phyloP scores from a whole-genome alignment of 257 asterid genomes.

The Solanum etuberosum region DNA sequence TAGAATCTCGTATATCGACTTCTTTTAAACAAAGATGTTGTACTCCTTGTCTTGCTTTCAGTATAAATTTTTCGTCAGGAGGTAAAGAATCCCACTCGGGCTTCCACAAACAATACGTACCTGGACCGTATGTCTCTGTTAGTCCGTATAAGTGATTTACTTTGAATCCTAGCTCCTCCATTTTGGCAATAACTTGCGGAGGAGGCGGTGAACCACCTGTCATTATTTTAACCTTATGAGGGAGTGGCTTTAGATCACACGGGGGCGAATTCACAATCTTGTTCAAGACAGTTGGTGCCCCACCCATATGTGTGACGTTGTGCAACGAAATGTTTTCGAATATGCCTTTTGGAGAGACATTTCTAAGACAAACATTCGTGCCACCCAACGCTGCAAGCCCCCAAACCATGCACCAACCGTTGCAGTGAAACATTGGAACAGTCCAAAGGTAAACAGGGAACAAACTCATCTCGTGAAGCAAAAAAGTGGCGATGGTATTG shows the following conservation, averaged over 20 bases:
- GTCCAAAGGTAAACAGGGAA: background rate
- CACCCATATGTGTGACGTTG: constrained; percentile 18
- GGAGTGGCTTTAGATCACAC: constrained; percentile 7
- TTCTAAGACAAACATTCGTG: background rate
- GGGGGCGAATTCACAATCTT: constrained; percentile 14
- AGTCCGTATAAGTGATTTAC: constrained; percentile 26
- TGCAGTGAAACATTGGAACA: background rate
- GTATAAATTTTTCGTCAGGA: constrained; percentile 9
- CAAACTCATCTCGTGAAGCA: background rate
- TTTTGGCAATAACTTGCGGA: constrained; percentile 14
- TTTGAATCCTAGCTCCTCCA: constrained; percentile 24
- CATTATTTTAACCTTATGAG: constrained; percentile 11
- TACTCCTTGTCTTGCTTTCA: constrained; percentile 25
- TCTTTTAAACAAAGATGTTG: constrained; percentile 23
- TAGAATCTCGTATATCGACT: constrained; percentile 15
- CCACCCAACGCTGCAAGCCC: background rate
- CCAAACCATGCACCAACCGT: background rate
- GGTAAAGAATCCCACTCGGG: constrained; percentile 27
- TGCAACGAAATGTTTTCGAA: constrained; percentile 8
- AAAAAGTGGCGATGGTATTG: background rate
- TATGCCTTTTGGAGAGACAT: background rate
- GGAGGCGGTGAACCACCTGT: constrained; percentile 34
- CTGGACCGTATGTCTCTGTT: constrained; percentile 31
- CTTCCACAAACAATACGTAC: constrained; percentile 24
- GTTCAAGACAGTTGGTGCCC: constrained; percentile 29